These are phyloP conservation scores for Aspergillus hiratsukae DNA, from an alignment of 2,329 filamentous ascomycete genomes.

Conservation along the genomic window DNA sequence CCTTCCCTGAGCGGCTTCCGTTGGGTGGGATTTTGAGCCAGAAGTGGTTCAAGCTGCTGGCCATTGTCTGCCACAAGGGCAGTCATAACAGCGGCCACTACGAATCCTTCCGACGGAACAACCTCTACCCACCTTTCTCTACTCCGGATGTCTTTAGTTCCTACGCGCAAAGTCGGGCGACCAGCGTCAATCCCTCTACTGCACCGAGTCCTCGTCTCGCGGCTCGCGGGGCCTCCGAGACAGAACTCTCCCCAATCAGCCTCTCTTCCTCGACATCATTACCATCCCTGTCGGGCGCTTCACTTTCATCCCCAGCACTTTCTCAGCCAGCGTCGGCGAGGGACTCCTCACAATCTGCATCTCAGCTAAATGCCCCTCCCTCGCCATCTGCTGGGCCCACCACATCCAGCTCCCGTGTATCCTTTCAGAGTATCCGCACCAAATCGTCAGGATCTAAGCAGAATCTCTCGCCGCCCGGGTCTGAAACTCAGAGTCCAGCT, in stretches of 20 bases:
- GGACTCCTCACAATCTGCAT: slow-evolving; percentile 6
- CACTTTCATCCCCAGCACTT: slow-evolving; percentile 17
- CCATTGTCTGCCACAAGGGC: slow-evolving; percentile 88
- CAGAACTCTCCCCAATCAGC: slow-evolving; percentile 25
- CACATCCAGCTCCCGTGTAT: slow-evolving; percentile 30
- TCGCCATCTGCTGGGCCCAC: slow-evolving; percentile 19
- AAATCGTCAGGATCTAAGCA: slow-evolving; percentile 24
- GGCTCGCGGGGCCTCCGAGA: slow-evolving; percentile 30
- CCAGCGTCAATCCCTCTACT: slow-evolving; percentile 49
- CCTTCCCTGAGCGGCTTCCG: slow-evolving; percentile 81
- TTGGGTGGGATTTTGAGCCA: slow-evolving; percentile 74
- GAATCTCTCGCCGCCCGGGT: slow-evolving; percentile 15
- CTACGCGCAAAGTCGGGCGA: slow-evolving; percentile 61
- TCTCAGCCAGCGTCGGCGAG: slow-evolving; percentile 12
- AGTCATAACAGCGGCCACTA: slow-evolving; percentile 96
- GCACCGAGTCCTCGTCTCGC: slow-evolving; percentile 36
- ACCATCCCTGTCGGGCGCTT: slow-evolving; percentile 29
- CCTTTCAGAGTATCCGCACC: slow-evolving; percentile 29
- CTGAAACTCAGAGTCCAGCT: slow-evolving; percentile 22
- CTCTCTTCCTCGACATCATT: slow-evolving; percentile 33
- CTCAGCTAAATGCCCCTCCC: slow-evolving; percentile 15
- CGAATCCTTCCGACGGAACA: slow-evolving; percentile 88
- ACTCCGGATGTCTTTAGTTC: slow-evolving; percentile 75
- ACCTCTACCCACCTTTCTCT: slow-evolving; percentile 71
- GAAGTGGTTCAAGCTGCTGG: slow-evolving; percentile 77